A percentile compares a stretch with the other conserved stretches of the same genome.
Conservation (phyloP, 2,329 filamentous ascomycete species). For the Neonectria coccinea region DNA sequence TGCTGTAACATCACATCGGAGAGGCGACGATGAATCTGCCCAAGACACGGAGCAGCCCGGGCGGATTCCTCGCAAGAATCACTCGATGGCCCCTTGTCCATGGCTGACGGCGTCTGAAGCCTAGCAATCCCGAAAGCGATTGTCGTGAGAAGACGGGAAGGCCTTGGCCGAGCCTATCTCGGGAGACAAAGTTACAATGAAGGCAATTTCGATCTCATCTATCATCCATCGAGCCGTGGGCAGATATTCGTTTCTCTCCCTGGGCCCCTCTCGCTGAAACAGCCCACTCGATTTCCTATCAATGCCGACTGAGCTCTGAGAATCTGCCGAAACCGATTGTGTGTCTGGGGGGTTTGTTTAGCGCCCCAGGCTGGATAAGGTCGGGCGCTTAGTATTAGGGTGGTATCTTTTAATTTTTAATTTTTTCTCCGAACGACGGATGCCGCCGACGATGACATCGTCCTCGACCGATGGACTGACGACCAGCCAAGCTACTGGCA, state of each 20-base stretch:
- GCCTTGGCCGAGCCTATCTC: constrained; percentile 1
- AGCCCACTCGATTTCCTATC: constrained; percentile 26
- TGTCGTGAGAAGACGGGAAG: constrained; percentile 9
- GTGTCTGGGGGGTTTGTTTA: constrained; percentile 9
- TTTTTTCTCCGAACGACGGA: constrained; percentile 29
- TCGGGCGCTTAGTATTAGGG: constrained; percentile 23
- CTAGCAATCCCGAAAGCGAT: constrained; percentile 10
- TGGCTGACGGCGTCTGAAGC: constrained; percentile 1
- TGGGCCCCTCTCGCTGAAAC: constrained; percentile 33
- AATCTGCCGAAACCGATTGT: constrained; percentile 23
- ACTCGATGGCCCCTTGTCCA: constrained; percentile 12
- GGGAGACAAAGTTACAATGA: constrained; percentile 5
- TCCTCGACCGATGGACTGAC: constrained; percentile 37
- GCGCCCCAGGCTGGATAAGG: constrained; percentile 18
- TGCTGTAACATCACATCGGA: neutral
- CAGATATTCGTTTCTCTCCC: constrained; percentile 6
- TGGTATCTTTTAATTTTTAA: constrained; percentile 12
- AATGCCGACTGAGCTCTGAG: constrained; percentile 19
- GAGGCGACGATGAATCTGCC: neutral
- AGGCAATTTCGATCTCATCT: constrained; percentile 13
- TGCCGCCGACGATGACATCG: constrained; percentile 45
- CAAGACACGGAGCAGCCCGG: constrained; percentile 17
- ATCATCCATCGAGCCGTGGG: constrained; percentile 8
- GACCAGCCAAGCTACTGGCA: constrained; percentile 20
- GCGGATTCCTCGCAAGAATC: constrained; percentile 14